Evolutionary conservation across 306 rosid species (phyloP).

Genomic region (Heteromeles arbutifolia): DNA sequence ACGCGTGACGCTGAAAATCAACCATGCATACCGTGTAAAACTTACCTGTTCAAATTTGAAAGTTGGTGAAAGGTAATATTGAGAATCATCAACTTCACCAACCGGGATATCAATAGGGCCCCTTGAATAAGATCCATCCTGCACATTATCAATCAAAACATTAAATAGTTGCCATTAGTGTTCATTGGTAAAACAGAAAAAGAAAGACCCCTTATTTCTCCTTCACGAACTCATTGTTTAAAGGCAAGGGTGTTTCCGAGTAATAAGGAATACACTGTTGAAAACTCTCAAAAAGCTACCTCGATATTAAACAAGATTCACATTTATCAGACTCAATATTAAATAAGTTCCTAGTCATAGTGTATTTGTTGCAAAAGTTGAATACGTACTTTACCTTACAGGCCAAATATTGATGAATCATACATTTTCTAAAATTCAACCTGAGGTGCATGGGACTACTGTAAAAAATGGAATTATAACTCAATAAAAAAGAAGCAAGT

Average conservation of each 20-base stretch:
- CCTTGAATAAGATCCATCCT: slow-evolving; percentile 96
- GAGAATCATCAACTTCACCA: slow-evolving; percentile 50
- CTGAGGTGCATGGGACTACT: background rate
- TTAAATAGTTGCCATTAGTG: background rate
- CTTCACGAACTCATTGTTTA: background rate
- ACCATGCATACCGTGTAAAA: background rate
- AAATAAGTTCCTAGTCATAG: too few relatives aligned
- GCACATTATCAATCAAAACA: slow-evolving; percentile 18
- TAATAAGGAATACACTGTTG: background rate
- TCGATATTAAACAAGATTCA: background rate
- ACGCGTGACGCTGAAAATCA: background rate
- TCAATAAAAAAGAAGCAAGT: background rate
- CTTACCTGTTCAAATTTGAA: slow-evolving; percentile 94
- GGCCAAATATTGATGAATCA: background rate
- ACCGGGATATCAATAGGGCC: slow-evolving; percentile 76
- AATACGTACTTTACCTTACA: background rate
- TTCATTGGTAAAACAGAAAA: background rate
- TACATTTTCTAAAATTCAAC: background rate
- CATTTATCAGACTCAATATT: background rate
- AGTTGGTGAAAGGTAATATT: slow-evolving; percentile 65
- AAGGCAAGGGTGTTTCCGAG: background rate
- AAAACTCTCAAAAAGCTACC: background rate
- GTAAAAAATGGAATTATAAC: background rate
- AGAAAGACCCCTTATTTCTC: background rate
- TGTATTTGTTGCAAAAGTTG: too few relatives aligned